Percentiles rank a stretch among this genome's conserved stretches.
phyloP scores from a whole-genome alignment of 176 grass and related monocot species.

The Microstegium vimineum region DNA sequence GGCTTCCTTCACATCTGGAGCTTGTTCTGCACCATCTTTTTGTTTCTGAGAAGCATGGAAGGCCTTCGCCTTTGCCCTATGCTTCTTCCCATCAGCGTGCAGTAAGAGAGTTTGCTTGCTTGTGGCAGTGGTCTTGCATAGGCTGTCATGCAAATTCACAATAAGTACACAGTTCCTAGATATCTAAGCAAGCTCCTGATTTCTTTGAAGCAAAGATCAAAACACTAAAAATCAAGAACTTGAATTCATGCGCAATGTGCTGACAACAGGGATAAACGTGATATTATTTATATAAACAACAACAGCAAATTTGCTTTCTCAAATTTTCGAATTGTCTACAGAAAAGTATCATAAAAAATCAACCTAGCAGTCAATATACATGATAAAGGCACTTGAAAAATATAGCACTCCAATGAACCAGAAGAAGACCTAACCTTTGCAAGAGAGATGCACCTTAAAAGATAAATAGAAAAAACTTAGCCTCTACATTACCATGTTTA shows the following conservation, averaged over 20 bases:
- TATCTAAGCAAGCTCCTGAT: not conserved
- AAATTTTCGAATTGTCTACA: not conserved
- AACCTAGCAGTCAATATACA: not conserved
- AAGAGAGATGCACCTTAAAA: not conserved
- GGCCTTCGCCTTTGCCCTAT: constrained; percentile 91
- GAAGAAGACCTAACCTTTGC: not conserved
- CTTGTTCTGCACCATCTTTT: constrained; percentile 41
- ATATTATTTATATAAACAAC: not conserved
- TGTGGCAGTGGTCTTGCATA: constrained; percentile 89
- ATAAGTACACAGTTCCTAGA: not conserved
- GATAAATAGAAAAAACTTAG: not conserved
- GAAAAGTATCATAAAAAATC: not conserved
- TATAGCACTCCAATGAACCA: not conserved
- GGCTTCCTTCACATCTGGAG: constrained; percentile 26
- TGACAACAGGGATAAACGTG: not conserved
- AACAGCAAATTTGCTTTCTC: not conserved
- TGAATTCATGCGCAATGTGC: not conserved
- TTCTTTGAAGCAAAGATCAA: not conserved
- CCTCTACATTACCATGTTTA: not conserved
- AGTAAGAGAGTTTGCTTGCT: constrained; percentile 83
- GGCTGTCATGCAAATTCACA: constrained; percentile 43
- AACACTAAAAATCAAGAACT: not conserved
- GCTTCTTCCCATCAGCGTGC: constrained; percentile 95
- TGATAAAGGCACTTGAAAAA: not conserved
- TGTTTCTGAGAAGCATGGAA: constrained; percentile 75